Evolutionary conservation across 2,329 filamentous ascomycete species (phyloP).

Genomic region (Exophiala dermatitidis): DNA sequence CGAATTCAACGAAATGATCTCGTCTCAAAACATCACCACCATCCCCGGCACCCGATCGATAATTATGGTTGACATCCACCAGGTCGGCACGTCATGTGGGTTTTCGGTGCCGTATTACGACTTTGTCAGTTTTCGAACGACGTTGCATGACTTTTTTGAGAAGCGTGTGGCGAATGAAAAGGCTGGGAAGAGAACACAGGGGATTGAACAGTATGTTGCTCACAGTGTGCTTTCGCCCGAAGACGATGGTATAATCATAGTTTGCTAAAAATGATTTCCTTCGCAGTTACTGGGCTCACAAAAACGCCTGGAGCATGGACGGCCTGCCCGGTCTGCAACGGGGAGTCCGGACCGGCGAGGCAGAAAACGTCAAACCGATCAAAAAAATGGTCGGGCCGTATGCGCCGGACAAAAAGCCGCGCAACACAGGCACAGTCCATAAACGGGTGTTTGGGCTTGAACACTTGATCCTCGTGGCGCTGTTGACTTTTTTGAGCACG

Average conservation of each 20-base stretch:
- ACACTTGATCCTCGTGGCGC: constrained; percentile 19
- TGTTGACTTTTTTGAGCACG: constrained; percentile 13
- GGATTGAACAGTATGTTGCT: constrained; percentile 31
- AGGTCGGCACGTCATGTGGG: constrained; percentile 61
- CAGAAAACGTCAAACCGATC: constrained; percentile 22
- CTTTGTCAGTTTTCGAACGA: constrained; percentile 21
- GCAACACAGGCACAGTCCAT: not conserved
- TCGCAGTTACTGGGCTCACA: constrained; percentile 47
- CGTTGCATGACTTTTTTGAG: constrained; percentile 25
- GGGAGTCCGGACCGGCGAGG: constrained; percentile 16
- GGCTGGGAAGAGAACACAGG: constrained; percentile 40
- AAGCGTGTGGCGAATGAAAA: constrained; percentile 32
- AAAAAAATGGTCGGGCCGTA: constrained; percentile 27
- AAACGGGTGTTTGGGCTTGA: constrained; percentile 1
- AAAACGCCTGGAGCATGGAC: constrained; percentile 53
- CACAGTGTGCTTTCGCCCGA: not conserved
- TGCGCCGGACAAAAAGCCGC: constrained; percentile 8
- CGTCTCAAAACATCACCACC: constrained; percentile 28
- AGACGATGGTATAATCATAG: too few species aligned
- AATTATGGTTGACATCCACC: constrained; percentile 55
- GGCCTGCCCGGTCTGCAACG: constrained; percentile 50
- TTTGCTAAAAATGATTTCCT: too few species aligned
- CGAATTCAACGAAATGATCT: constrained; percentile 41
- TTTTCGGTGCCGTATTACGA: constrained; percentile 46
- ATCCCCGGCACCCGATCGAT: constrained; percentile 51